Evolutionary conservation across 768 basidiomycete genomes (phyloP), one percentile per base, ranked within the genome.

Genomic region (Calocybe indica): DNA sequence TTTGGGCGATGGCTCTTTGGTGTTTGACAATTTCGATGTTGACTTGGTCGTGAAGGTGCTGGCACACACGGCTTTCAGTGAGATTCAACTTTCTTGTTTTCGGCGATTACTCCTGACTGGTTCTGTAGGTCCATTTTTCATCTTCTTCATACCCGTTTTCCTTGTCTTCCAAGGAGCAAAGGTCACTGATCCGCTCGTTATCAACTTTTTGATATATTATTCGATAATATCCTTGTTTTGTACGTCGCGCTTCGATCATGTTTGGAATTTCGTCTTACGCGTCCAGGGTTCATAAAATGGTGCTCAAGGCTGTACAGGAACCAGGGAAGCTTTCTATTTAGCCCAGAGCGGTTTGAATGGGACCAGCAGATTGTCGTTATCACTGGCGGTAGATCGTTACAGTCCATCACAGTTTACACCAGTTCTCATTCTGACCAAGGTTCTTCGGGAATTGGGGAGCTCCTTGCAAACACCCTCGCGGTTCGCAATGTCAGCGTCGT

Each of bases 381-480:
- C 48, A 97, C 95, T 6, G 95, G 95, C 45, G 94, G 92, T 88
- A 50, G 40, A 78, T 58, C 32, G 13, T 14, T 37, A 5, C 8
- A 22, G 31, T n/a, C n/a, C 30, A 35, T 32, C 43, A 7, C 45
- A 33, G 45, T 5, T 44, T 14, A 13, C 32, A 39, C 13, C 46
- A 32, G 13, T 22, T 48, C 13, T 22, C 9, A 42, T 42, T 48
- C 13, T 14, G 5, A 9, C 52, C 2, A 22, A 93, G 92, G 93
- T 15, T 74, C 92, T 5, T 92, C 89, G 30, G 95, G 95, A 5
- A 75, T 97, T 22, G 95, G 95, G 29, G 87, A 88, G 60, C 68
- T 94, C 1, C 73, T 96, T 5, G 92, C 92, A 11, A 87, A 92
- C 55, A 92, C 92, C 0, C 72, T 97, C 13, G 89, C 91, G 0